A percentile compares a stretch with the other conserved stretches of the same genome.
phyloP scores from a whole-genome alignment of 2,329 filamentous ascomycete genomes.

The Allantophomopsis lycopodina region DNA sequence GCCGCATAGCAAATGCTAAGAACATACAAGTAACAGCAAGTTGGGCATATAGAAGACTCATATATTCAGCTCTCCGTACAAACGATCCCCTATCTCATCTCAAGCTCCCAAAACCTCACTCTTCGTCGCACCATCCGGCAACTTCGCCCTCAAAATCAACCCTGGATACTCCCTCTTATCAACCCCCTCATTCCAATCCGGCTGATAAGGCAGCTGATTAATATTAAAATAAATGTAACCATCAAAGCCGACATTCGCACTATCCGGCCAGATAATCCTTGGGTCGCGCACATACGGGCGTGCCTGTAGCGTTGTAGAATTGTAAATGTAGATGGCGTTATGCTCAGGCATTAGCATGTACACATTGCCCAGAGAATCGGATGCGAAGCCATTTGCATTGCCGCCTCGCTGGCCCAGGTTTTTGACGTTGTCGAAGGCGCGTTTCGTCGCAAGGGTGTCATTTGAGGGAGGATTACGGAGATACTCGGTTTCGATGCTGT shows the following conservation, averaged over 20 bases:
- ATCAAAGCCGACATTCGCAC: constrained; percentile 24
- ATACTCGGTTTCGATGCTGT: constrained; percentile 20
- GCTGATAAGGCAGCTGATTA: constrained; percentile 32
- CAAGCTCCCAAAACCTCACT: no score
- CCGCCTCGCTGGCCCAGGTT: constrained; percentile 29
- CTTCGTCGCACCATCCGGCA: constrained; percentile 25
- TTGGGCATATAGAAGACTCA: no score
- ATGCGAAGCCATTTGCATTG: constrained; percentile 29
- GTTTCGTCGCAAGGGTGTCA: constrained; percentile 21
- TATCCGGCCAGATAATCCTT: constrained; percentile 28
- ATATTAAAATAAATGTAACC: constrained; percentile 33
- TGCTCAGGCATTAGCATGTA: constrained; percentile 31
- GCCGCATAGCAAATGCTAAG: no score
- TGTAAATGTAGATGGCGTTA: constrained; percentile 29
- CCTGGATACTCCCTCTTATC: constrained; percentile 27
- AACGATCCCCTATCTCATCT: no score
- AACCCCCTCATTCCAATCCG: constrained; percentile 29
- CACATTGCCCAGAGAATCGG: constrained; percentile 26
- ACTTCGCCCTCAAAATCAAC: constrained; percentile 26
- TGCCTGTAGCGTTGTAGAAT: constrained; percentile 21
- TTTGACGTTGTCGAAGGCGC: constrained; percentile 28
- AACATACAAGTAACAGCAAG: no score
- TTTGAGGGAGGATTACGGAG: constrained; percentile 19
- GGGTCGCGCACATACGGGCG: constrained; percentile 25
- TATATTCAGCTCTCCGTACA: no score